Evolutionary conservation across 2,329 filamentous ascomycete species (phyloP).

Genomic region (Aureobasidium sp.): DNA sequence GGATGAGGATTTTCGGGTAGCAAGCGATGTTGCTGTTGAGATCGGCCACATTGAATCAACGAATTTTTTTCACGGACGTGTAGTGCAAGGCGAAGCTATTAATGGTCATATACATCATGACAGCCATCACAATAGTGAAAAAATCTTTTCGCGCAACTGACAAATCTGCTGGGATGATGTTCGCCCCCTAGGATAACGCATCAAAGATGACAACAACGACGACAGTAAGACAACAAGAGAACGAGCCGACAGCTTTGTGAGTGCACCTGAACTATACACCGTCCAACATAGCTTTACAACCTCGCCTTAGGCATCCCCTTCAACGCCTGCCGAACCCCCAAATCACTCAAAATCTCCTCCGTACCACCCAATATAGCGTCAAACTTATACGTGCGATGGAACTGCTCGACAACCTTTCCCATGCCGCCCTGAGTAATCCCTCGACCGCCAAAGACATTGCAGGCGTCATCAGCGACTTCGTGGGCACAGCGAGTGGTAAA

Average conservation of each 20-base stretch:
- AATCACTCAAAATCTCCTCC: conserved; percentile 73
- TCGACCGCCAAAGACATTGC: conserved; percentile 80
- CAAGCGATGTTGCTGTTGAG: no score
- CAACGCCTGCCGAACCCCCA: conserved; percentile 78
- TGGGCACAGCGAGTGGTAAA: conserved; percentile 69
- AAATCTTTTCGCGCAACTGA: no score
- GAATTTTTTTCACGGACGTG: no score
- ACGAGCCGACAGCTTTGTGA: neutral
- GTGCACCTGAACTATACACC: no score
- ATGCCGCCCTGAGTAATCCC: conserved; percentile 76
- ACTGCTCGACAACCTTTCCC: conserved; percentile 77
- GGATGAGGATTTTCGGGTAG: no score
- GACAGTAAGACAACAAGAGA: neutral
- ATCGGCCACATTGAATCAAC: no score
- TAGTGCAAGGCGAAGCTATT: no score
- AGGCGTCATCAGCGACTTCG: conserved; percentile 75
- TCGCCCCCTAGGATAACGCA: no score
- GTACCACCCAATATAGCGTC: conserved; percentile 62
- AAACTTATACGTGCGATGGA: conserved; percentile 76
- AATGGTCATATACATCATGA: no score
- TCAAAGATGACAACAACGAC: no score
- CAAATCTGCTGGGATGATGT: no score
- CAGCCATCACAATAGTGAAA: no score
- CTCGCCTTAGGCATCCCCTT: conserved; percentile 79
- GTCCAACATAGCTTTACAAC: conserved; percentile 44